Conservation (phyloP, 1,139 yeast genomes). For the Spathaspora sp. region DNA sequence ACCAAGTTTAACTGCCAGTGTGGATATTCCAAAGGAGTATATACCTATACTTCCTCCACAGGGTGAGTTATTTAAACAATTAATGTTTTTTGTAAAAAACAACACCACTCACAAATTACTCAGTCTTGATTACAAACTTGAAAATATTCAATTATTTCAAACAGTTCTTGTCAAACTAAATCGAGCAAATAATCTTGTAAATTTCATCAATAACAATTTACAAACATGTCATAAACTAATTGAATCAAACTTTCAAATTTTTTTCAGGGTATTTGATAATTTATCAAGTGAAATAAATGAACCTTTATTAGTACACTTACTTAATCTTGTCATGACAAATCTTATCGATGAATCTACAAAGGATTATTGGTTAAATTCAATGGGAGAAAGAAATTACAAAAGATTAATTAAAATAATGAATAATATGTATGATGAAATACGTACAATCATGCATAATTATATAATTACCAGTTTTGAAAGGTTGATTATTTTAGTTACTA, state of each 20-base stretch:
- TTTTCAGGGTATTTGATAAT: constrained; percentile 30
- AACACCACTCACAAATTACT: constrained; percentile 15
- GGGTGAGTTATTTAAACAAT: constrained; percentile 28
- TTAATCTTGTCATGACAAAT: constrained; percentile 58
- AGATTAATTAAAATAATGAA: constrained; percentile 56
- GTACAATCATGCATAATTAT: constrained; percentile 48
- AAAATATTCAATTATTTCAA: constrained; percentile 16
- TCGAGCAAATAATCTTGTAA: constrained; percentile 29
- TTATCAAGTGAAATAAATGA: constrained; percentile 9
- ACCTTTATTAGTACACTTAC: constrained; percentile 24
- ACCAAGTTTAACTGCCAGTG: constrained; percentile 20
- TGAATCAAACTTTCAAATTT: constrained; percentile 40
- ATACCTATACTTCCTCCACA: constrained; percentile 11
- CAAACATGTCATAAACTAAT: constrained; percentile 34
- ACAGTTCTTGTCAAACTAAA: constrained; percentile 29
- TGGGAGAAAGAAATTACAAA: constrained; percentile 70
- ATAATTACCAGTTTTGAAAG: constrained; percentile 60
- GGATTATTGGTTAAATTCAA: constrained; percentile 47
- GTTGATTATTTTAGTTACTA: constrained; percentile 48
- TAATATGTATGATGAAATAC: constrained; percentile 46
- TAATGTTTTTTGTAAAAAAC: constrained; percentile 22
- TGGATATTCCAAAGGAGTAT: constrained; percentile 15
- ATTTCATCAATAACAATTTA: constrained; percentile 40
- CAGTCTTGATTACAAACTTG: constrained; percentile 13
- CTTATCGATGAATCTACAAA: constrained; percentile 42